Evolutionary conservation across 257 asterid genomes (phyloP).

Genomic region (Ophiorrhiza pumila): DNA sequence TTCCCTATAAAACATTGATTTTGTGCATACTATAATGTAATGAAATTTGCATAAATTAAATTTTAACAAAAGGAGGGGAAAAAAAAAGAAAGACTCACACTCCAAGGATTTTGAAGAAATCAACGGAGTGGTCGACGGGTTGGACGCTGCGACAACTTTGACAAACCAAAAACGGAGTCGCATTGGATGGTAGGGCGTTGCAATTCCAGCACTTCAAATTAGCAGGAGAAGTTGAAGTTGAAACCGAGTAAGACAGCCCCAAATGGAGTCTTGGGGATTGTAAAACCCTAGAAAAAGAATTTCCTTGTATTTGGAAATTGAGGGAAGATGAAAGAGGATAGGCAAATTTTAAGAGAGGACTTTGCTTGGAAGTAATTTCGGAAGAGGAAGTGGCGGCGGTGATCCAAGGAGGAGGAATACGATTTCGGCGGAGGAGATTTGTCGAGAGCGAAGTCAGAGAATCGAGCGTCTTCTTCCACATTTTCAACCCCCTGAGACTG

Average conservation of each 20-base stretch:
- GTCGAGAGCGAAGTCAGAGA: conserved; percentile 20
- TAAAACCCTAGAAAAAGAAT: conserved; percentile 21
- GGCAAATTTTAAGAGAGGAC: conserved; percentile 12
- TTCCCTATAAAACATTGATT: conserved; percentile 46
- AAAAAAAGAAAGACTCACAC: conserved; percentile 42
- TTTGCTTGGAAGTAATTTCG: conserved; percentile 8
- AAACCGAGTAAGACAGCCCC: conserved; percentile 37
- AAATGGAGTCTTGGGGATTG: conserved; percentile 19
- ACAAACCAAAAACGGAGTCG: conserved; percentile 71
- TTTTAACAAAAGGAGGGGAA: neutral
- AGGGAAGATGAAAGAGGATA: conserved; percentile 19
- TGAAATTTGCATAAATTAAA: neutral
- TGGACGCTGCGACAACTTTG: conserved; percentile 70
- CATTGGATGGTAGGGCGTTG: conserved; percentile 31
- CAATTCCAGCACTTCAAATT: conserved; percentile 72
- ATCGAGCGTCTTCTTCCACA: conserved; percentile 58
- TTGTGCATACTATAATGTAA: neutral
- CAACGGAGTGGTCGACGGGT: conserved; percentile 58
- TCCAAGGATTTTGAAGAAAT: conserved; percentile 80
- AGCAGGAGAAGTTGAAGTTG: conserved; percentile 19
- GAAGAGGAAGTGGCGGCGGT: conserved; percentile 20
- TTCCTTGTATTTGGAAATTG: conserved; percentile 16
- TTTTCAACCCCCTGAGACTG: conserved; percentile 19
- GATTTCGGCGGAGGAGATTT: conserved; percentile 17
- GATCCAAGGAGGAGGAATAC: conserved; percentile 19